These are phyloP conservation scores for Hypoxylon sp. DNA, from an alignment of 2,329 filamentous ascomycete genomes.

Conservation along the genomic window DNA sequence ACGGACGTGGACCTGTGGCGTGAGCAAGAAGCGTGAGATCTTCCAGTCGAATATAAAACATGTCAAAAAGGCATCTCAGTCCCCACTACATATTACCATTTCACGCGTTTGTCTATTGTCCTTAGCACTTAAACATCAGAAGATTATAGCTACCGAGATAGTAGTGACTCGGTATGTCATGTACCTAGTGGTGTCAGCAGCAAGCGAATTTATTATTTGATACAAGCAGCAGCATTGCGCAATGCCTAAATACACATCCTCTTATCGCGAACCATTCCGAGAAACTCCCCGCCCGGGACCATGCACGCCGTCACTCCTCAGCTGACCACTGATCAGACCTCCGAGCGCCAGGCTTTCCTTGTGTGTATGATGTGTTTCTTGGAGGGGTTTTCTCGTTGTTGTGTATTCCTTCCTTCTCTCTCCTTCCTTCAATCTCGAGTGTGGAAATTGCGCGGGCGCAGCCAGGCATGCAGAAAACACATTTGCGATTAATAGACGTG, in stretches of 20 bases:
- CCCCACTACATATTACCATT: not conserved
- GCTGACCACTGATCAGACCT: conserved; percentile 25
- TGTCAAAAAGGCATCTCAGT: not conserved
- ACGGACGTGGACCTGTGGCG: conserved; percentile 2
- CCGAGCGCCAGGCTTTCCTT: conserved; percentile 34
- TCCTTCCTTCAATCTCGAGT: conserved; percentile 5
- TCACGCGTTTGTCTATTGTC: not conserved
- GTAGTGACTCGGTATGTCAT: not conserved
- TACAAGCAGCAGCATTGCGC: conserved; percentile 24
- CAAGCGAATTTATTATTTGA: conserved; percentile 29
- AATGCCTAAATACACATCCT: conserved; percentile 33
- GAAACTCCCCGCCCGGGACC: conserved; percentile 22
- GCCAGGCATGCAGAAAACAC: conserved; percentile 2
- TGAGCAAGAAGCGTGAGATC: conserved; percentile 1
- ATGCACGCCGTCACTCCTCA: conserved; percentile 31
- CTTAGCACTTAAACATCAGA: not conserved
- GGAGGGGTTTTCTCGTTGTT: not conserved
- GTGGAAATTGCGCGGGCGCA: conserved; percentile 9
- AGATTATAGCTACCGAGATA: not conserved
- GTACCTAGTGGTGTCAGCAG: not conserved
- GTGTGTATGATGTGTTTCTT: not conserved
- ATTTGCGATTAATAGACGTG: conserved; percentile 13
- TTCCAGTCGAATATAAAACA: conserved; percentile 12
- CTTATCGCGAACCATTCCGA: conserved; percentile 7
- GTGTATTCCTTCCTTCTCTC: conserved; percentile 6